Percentiles rank a stretch among this genome's conserved stretches.
Conservation (phyloP, 2,329 filamentous ascomycete genomes). For the Ascochyta fabae region DNA sequence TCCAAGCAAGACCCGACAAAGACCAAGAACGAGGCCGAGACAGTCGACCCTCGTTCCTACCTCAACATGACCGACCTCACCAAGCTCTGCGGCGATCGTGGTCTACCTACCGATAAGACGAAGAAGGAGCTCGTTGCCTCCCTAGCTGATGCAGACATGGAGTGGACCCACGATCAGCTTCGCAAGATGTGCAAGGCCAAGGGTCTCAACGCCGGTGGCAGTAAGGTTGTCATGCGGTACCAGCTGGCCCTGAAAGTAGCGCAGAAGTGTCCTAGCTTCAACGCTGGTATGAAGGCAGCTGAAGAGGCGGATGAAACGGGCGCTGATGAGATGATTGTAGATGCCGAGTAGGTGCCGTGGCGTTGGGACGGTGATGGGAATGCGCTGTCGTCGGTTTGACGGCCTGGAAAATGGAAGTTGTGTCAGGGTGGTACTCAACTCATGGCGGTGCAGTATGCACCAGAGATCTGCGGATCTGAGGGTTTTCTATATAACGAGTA, state of each 20-base stretch:
- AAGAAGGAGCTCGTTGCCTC: conserved; percentile 30
- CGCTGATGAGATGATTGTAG: conserved; percentile 12
- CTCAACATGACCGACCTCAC: conserved; percentile 32
- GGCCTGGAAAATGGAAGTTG: background rate
- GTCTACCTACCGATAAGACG: conserved; percentile 18
- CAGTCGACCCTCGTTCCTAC: conserved; percentile 32
- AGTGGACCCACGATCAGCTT: conserved; percentile 26
- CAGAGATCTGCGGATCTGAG: background rate
- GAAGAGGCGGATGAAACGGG: conserved; percentile 4
- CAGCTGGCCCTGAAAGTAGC: conserved; percentile 36
- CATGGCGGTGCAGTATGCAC: background rate
- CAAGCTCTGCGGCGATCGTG: conserved; percentile 29
- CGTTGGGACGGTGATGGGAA: background rate
- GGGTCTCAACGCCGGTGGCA: conserved; percentile 29
- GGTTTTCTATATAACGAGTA: background rate
- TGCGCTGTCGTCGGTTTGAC: background rate
- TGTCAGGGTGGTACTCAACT: background rate
- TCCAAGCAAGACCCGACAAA: background rate
- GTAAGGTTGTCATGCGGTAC: conserved; percentile 33
- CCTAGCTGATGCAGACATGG: conserved; percentile 32
- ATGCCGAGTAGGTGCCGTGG: conserved; percentile 6
- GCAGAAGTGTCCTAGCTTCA: conserved; percentile 25
- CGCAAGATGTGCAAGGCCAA: conserved; percentile 31
- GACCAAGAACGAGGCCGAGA: conserved; percentile 21
- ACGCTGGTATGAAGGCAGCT: conserved; percentile 12